phyloP scores from a whole-genome alignment of 2,329 filamentous ascomycete species.

The Pyricularia grisea region DNA sequence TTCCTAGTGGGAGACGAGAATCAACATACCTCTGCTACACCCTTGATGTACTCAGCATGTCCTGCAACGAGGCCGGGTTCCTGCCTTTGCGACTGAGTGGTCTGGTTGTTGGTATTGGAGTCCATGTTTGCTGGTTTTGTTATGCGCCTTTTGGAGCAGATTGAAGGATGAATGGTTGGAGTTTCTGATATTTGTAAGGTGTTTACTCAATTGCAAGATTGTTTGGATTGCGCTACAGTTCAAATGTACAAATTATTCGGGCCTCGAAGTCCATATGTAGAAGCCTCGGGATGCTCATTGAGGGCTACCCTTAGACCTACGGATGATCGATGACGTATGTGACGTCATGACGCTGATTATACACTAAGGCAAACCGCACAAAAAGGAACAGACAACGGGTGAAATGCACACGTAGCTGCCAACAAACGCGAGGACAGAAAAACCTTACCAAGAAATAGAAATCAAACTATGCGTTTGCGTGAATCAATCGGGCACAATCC shows the following conservation, averaged over 20 bases:
- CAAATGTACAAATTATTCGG: background rate
- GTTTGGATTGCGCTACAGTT: background rate
- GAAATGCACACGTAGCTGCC: background rate
- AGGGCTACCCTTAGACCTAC: background rate
- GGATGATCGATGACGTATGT: background rate
- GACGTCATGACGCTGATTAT: background rate
- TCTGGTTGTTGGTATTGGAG: conserved; percentile 18
- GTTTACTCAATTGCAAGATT: background rate
- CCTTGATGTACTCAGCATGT: conserved; percentile 61
- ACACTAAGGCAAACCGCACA: background rate
- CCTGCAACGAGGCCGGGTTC: conserved; percentile 51
- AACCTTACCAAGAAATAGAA: background rate
- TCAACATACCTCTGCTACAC: conserved; percentile 47
- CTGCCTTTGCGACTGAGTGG: conserved; percentile 16
- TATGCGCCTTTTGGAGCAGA: background rate
- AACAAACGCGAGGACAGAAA: background rate
- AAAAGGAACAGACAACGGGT: background rate
- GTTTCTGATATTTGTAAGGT: no score
- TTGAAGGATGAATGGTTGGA: no score
- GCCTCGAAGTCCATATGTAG: background rate
- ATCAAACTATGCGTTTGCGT: no score
- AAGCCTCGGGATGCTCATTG: background rate
- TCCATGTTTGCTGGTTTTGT: conserved; percentile 10
- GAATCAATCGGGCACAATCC: no score
- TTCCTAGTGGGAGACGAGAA: background rate